phyloP scores from a whole-genome alignment of 1,284 basidiomycete species.

The Ustilago cynodontis region DNA sequence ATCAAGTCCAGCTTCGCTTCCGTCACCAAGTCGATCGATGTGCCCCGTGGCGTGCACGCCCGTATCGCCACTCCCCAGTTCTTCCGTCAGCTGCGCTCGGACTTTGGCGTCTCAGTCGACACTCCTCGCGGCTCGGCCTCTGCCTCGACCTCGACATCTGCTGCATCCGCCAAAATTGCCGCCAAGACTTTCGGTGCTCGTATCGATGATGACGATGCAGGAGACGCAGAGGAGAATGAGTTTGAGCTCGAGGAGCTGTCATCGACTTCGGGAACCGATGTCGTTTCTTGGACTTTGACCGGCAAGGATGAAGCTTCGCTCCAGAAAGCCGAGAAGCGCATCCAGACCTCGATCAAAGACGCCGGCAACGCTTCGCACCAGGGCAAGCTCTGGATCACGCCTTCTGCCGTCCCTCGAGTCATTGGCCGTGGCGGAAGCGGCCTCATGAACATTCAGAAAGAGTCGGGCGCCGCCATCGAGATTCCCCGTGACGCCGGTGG shows the following conservation, averaged over 20 bases:
- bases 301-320: constrained; percentile 54
- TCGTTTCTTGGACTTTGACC: constrained; percentile 59
- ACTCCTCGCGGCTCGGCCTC: constrained; percentile 46
- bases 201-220: constrained; percentile 55
- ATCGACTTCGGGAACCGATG: constrained; percentile 24
- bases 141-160: constrained; percentile 17
- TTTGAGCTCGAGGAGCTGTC: constrained; percentile 52
- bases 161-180: constrained; percentile 25
- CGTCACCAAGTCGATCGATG: constrained; percentile 42
- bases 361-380: constrained; percentile 51
- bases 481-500: constrained; percentile 59
- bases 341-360: constrained; percentile 36
- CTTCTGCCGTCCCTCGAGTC: constrained; percentile 52
- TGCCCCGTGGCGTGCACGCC: constrained; percentile 46
- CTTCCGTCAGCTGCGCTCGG: constrained; percentile 58
- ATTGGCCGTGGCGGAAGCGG: constrained; percentile 58
- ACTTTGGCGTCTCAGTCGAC: constrained; percentile 59
- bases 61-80: constrained; percentile 57
- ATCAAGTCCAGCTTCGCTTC: constrained; percentile 54
- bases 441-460: constrained; percentile 55
- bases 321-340: constrained; percentile 49
- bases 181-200: constrained; percentile 36
- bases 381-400: constrained; percentile 54
- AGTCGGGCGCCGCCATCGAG: constrained; percentile 59
- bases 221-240: constrained; percentile 43